These are phyloP conservation scores for Solanum pimpinellifolium DNA, from an alignment of 257 asterid species.

Conservation along the genomic window DNA sequence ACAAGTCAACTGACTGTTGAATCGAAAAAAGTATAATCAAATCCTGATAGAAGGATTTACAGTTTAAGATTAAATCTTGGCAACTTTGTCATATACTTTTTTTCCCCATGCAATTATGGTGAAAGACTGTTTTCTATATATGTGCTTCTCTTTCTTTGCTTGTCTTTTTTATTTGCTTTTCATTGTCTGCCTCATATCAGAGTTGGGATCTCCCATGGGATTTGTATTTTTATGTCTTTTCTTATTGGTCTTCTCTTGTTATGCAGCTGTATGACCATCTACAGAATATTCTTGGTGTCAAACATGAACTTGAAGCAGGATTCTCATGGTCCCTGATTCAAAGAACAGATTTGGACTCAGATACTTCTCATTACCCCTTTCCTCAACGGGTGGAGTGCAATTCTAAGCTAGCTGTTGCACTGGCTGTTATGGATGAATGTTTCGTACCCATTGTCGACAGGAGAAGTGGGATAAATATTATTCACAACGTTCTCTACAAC, in stretches of 20 bases:
- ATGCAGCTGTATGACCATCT: slow-evolving; percentile 62
- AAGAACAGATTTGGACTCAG: slow-evolving; percentile 53
- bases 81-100: background rate
- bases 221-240: background rate
- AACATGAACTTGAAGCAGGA: slow-evolving; percentile 17
- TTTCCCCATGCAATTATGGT: background rate
- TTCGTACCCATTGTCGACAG: slow-evolving; percentile 82
- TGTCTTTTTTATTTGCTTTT: background rate
- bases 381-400: slow-evolving; percentile 25
- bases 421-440: slow-evolving; percentile 91
- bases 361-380: slow-evolving; percentile 9
- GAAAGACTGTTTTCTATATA: background rate
- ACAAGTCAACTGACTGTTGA: background rate
- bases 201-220: background rate
- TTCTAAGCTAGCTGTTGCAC: slow-evolving; percentile 87
- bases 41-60: background rate
- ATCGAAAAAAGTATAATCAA: background rate
- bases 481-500: slow-evolving; percentile 11
- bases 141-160: background rate
- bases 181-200: background rate
- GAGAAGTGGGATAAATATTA: slow-evolving; percentile 75
- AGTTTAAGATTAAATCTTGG: background rate
- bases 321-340: slow-evolving; percentile 35
- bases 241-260: background rate
- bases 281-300: slow-evolving; percentile 75